phyloP scores from a whole-genome alignment of 805 yeast species.

The Ogataea salicorniae region DNA sequence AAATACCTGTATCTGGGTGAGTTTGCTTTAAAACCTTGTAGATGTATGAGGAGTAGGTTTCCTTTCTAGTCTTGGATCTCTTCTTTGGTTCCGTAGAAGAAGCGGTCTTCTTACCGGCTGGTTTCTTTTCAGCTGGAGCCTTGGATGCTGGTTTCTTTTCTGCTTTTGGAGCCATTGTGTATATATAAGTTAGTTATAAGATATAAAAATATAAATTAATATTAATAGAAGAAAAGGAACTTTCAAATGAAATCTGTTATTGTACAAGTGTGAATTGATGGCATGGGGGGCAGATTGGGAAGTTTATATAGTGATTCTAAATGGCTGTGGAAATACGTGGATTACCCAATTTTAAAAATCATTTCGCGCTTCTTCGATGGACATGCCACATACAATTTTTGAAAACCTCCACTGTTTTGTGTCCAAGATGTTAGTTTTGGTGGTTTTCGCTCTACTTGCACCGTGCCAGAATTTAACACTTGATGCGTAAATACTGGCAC shows the following conservation, averaged over 20 bases:
- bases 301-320: too few species aligned
- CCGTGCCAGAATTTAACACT: conserved; percentile 19
- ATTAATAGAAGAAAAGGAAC: background rate
- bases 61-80: conserved; percentile 95
- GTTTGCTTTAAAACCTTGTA: conserved; percentile 98
- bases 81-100: conserved; percentile 77
- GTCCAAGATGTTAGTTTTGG: conserved; percentile 7
- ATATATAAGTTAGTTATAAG: conserved; percentile 4
- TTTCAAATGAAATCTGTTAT: background rate
- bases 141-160: conserved; percentile 79
- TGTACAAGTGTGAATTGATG: background rate
- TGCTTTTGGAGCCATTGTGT: conserved; percentile 61
- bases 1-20: conserved; percentile 99
- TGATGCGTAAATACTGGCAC: conserved; percentile 15
- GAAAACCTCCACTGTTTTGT: conserved; percentile 4
- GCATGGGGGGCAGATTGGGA: too few species aligned
- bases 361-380: conserved; percentile 4
- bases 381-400: conserved; percentile 16
- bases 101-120: conserved; percentile 87
- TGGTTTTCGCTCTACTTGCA: conserved; percentile 16
- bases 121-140: conserved; percentile 96
- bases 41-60: conserved; percentile 95
- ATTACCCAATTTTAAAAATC: background rate
- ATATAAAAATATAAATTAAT: background rate
- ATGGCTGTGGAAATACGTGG: too few species aligned